phyloP scores from a whole-genome alignment of 208 protist species.

The Sergeia podlipaevii region DNA sequence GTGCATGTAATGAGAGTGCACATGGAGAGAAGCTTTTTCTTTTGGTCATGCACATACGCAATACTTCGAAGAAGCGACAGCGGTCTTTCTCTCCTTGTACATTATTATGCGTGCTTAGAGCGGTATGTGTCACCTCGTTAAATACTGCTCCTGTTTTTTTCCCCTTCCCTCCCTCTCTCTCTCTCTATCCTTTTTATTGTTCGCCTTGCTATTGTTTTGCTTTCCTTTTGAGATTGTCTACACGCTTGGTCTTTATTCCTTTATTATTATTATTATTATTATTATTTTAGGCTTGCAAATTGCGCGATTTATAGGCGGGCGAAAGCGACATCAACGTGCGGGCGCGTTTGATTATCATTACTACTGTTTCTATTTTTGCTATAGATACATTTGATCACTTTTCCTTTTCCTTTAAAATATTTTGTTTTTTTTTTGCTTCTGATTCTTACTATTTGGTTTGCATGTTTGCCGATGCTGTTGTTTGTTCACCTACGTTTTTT shows the following conservation, averaged over 20 bases:
- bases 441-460: slow-evolving; percentile 3
- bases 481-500: slow-evolving; percentile 7
- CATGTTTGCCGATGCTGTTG: background rate
- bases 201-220: background rate
- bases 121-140: too few species aligned
- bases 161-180: background rate
- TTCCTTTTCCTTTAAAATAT: slow-evolving; percentile 4
- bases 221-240: too few species aligned
- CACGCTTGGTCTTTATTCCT: too few species aligned
- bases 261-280: background rate
- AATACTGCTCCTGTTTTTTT: slow-evolving; percentile 14
- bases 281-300: background rate
- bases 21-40: too few species aligned
- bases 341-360: background rate
- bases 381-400: too few species aligned
- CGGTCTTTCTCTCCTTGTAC: too few species aligned
- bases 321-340: background rate
- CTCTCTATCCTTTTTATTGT: background rate
- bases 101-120: too few species aligned
- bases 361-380: background rate
- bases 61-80: too few species aligned
- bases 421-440: background rate
- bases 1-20: too few species aligned
- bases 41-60: too few species aligned
- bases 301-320: background rate